Evolutionary conservation across 306 rosid species (phyloP), one percentile per base, ranked within the genome.

Genomic region (Corylus heterophylla): DNA sequence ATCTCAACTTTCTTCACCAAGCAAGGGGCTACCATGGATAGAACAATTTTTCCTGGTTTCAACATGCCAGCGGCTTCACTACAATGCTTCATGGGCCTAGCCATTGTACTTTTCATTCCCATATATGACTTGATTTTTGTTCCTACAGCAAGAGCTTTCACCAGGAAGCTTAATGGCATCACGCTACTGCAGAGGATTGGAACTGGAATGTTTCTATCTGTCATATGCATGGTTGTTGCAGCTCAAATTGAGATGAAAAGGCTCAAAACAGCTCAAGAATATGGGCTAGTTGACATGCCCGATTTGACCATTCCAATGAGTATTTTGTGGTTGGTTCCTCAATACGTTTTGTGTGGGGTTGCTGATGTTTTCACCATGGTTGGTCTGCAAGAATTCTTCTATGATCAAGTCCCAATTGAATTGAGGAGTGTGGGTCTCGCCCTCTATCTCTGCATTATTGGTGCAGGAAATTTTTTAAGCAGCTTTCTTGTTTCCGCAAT

Each of bases 311-410:
- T 90, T 71, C 97, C 93, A 9, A 85, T 93, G 92, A 91, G 92
- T 67, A 72, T 93, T 49, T 87, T 93, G 94, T 91, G 98, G 94
- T 70, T 93, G 83, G 69, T 79, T 84, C 96, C 94, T 49, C 96
- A 91, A 42, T 91, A 89, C 55, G 69, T 85, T 22, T 72, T 93
- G 76, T 76, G 73, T 5, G 96, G 96, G 59, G 20, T 88, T 7
- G 77, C 92, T 0, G 86, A 87, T 8, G 88, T 80, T 72, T 89
- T 93, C 79, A 88, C 90, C 3, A 78, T 88, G 90, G 88, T 92
- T 56, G 97, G 96, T 44, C 80, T 92, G 20, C 92, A 92, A 74
- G 97, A 92, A 68, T 90, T 90, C 76, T 92, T 92, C 81, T 89
- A 92, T 52, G 92, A 89, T 72, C 97, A 90, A 63, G 89, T 87